Base-by-base conservation (phyloP, 306 rosid species). In the Boehmeria nivea region DNA sequence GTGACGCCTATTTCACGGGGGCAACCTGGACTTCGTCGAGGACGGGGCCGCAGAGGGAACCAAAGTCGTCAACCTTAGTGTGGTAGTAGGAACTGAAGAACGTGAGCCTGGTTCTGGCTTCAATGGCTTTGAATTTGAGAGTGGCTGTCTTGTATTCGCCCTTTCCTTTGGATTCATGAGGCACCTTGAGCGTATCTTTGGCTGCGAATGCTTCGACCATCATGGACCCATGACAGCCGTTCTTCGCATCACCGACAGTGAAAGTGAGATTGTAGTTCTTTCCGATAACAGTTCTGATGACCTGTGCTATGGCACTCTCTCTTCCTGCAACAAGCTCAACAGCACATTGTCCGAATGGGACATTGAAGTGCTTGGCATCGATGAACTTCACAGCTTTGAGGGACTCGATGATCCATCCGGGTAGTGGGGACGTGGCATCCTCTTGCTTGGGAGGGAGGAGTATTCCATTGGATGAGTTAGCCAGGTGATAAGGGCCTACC, bases 171-270 rank as follows among this genome's bases (percentile, higher is more conserved):
- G 96, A 91, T 38, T 70, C 66, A 74, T 68, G 88, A 18, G 96
- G 94, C 18, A 76, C 96, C 61, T 91, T 91, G 10, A 91, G 60
- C 19, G 87, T 78, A 2, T 78, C 87, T 65, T 77, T 81, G 0
- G 74, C 96, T 8, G 95, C 99, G 48, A 91, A 91, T 25, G 93
- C 99, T 53, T 91, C 96, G 23, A 91, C 81, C 88, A 83, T 60
- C 99, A 93, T 93, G 2, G 95, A 78, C 51, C 99, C 99, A 3
- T 85, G 95, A 56, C 96, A 93, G 26, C 95, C 96, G 38, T 93
- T 93, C 67, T 60, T 87, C 14, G 94, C 95, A 5, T 93, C 99
- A 1, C 96, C 99, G 8, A 93, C 44, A 0, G 79, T 36, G 67
- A 93, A 93, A n/a, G 77, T 61, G 61, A 93, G 74, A 60, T 20